phyloP scores from a whole-genome alignment of 129 eudicot genomes.

The Flaveria robusta region DNA sequence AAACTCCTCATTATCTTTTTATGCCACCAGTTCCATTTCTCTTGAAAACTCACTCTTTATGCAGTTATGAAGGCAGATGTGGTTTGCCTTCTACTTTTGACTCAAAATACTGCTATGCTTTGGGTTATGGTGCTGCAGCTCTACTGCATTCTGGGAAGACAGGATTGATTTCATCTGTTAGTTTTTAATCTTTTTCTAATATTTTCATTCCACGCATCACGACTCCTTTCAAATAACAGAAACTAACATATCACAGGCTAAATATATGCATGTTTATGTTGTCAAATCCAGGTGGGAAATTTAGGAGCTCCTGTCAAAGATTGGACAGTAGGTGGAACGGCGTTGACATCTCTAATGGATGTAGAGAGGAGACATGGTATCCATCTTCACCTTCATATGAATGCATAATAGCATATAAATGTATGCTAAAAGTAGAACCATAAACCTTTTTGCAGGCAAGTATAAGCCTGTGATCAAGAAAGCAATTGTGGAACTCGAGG shows the following conservation, averaged over 20 bases:
- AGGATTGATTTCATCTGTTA: slow-evolving; percentile 87
- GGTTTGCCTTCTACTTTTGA: slow-evolving; percentile 94
- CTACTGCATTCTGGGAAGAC: slow-evolving; percentile 88
- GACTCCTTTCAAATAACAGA: background rate
- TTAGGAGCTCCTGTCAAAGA: slow-evolving; percentile 94
- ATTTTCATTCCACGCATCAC: background rate
- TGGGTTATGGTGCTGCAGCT: slow-evolving; percentile 97
- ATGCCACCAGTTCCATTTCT: background rate
- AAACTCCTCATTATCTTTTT: background rate
- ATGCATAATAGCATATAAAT: background rate
- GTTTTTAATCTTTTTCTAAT: slow-evolving; percentile 9
- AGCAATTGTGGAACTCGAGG: slow-evolving; percentile 99
- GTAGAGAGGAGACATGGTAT: slow-evolving; percentile 99
- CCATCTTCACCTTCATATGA: background rate
- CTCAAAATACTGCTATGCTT: slow-evolving; percentile 86
- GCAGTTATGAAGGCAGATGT: slow-evolving; percentile 95
- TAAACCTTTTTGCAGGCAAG: slow-evolving; percentile 59
- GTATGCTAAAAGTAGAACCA: background rate
- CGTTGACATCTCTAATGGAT: slow-evolving; percentile 91
- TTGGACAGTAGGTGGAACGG: slow-evolving; percentile 98
- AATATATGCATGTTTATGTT: background rate
- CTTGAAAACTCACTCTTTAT: slow-evolving; percentile 9
- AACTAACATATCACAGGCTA: background rate
- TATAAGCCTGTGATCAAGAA: slow-evolving; percentile 97
- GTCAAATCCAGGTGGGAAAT: slow-evolving; percentile 65